Evolutionary conservation across 306 rosid genomes (phyloP).

Genomic region (Ziziphus jujuba): DNA sequence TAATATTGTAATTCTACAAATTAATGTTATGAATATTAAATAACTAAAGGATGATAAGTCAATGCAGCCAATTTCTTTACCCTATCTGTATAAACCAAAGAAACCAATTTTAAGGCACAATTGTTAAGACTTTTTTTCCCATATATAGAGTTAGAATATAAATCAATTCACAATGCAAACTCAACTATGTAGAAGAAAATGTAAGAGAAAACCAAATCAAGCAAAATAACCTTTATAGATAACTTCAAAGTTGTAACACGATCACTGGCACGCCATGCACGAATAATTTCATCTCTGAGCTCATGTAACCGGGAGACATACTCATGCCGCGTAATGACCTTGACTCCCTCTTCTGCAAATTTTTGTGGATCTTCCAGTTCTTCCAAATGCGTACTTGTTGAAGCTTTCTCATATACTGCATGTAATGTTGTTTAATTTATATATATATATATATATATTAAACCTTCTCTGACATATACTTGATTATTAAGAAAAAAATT

Average conservation of each 20-base stretch:
- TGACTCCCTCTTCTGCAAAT: slow-evolving; percentile 60
- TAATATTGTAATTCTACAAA: not conserved
- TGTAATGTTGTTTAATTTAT: slow-evolving; percentile 27
- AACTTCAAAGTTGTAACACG: slow-evolving; percentile 77
- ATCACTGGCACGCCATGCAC: slow-evolving; percentile 76
- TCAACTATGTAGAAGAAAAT: slow-evolving; percentile 9
- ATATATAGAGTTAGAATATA: too few relatives aligned
- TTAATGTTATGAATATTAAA: not conserved
- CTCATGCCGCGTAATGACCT: slow-evolving; percentile 76
- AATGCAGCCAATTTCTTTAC: not conserved
- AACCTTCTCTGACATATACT: slow-evolving; percentile 11
- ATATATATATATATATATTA: not conserved
- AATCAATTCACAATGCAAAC: not conserved
- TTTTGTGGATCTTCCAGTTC: slow-evolving; percentile 76
- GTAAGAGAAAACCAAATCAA: slow-evolving; percentile 12
- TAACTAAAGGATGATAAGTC: not conserved
- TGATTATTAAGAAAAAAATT: not conserved
- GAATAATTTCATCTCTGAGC: slow-evolving; percentile 81
- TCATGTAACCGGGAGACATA: slow-evolving; percentile 79
- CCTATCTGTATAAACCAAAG: not conserved
- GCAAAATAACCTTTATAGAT: slow-evolving; percentile 66
- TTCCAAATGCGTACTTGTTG: slow-evolving; percentile 71
- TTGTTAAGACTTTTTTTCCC: not conserved
- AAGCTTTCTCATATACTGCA: slow-evolving; percentile 70
- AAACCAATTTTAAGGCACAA: not conserved